phyloP scores from a whole-genome alignment of 2,329 filamentous ascomycete genomes.

The Fusarium verticillioides region DNA sequence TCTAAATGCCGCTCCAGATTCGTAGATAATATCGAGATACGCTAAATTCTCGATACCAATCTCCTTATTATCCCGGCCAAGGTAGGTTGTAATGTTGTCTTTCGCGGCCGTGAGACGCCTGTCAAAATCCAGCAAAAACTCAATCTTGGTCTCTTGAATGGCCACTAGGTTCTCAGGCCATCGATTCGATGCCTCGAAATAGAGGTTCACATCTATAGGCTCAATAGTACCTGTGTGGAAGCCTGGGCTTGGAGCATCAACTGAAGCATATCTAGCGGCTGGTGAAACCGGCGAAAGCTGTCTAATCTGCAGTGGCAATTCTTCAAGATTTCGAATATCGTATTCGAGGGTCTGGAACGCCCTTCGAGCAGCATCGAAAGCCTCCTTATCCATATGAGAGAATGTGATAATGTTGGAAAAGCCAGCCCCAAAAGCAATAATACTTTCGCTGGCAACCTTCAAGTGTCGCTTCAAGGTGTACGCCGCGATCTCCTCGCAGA shows the following conservation, averaged over 20 bases:
- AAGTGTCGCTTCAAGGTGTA: conserved; percentile 79
- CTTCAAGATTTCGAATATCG: conserved; percentile 80
- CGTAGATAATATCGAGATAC: conserved; percentile 84
- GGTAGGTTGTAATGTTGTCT: conserved; percentile 69
- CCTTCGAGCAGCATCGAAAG: conserved; percentile 76
- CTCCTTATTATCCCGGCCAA: conserved; percentile 83
- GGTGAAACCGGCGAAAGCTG: conserved; percentile 80
- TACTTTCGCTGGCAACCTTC: conserved; percentile 64
- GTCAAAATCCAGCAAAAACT: conserved; percentile 83
- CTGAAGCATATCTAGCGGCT: conserved; percentile 78
- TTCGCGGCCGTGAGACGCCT: conserved; percentile 73
- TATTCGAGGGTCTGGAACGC: conserved; percentile 79
- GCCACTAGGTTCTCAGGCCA: conserved; percentile 94
- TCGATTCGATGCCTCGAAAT: conserved; percentile 91
- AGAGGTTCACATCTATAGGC: conserved; percentile 83
- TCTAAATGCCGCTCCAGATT: conserved; percentile 79
- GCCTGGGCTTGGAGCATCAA: conserved; percentile 55
- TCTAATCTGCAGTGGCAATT: conserved; percentile 86
- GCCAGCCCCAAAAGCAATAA: conserved; percentile 62
- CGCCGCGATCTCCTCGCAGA: conserved; percentile 82
- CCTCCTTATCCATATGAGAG: conserved; percentile 59
- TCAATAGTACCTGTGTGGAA: conserved; percentile 56
- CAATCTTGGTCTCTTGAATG: conserved; percentile 93
- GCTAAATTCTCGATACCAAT: conserved; percentile 78
- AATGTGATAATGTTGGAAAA: conserved; percentile 61